Percentiles rank a stretch among this genome's conserved stretches.
phyloP scores from a whole-genome alignment of 345 rosid genomes.

The Moringa oleifera region DNA sequence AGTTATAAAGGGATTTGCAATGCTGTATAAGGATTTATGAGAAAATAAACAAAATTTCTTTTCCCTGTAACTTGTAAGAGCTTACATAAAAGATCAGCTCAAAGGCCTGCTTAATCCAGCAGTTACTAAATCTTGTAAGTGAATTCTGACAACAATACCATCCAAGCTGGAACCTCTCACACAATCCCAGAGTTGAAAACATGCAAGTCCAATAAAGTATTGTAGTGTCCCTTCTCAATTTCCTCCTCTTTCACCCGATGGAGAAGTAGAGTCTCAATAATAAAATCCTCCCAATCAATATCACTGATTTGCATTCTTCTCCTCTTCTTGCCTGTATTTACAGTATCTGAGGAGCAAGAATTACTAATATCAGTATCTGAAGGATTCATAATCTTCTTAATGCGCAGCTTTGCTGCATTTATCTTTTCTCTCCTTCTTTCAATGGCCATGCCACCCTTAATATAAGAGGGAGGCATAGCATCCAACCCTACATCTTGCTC shows the following conservation, averaged over 20 bases:
- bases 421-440: conserved; percentile 61
- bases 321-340: conserved; percentile 31
- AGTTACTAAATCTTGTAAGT: neutral
- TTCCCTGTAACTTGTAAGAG: neutral
- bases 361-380: conserved; percentile 9
- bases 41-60: neutral
- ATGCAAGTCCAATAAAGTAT: conserved; percentile 51
- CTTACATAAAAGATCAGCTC: neutral
- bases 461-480: conserved; percentile 60
- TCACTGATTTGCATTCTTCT: conserved; percentile 30
- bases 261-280: conserved; percentile 75
- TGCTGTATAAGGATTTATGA: too few species aligned
- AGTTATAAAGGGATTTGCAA: too few species aligned
- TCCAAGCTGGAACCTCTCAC: conserved; percentile 7
- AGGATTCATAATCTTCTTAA: conserved; percentile 46
- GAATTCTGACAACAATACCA: neutral
- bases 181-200: conserved; percentile 55
- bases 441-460: conserved; percentile 38
- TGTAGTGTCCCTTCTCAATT: conserved; percentile 78
- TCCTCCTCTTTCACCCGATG: conserved; percentile 71
- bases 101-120: neutral
- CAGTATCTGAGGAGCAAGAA: conserved; percentile 5
- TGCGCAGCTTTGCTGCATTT: conserved; percentile 55
- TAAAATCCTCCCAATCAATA: conserved; percentile 81
- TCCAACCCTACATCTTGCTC: conserved; percentile 72